phyloP scores from a whole-genome alignment of 805 yeast genomes.

The Suhomyces emberorum region DNA sequence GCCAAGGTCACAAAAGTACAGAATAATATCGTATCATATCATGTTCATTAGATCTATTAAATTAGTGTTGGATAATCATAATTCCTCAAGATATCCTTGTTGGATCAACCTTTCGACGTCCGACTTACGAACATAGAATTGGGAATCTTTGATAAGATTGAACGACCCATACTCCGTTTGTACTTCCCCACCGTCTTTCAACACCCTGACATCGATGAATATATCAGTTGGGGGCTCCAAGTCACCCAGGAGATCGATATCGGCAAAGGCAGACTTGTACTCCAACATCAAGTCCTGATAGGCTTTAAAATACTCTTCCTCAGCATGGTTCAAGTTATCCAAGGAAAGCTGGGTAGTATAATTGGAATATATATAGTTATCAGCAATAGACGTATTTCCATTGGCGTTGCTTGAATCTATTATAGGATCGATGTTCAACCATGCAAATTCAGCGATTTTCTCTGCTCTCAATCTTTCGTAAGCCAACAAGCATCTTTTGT shows the following conservation, averaged over 20 bases:
- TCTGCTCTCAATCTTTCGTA: constrained; percentile 73
- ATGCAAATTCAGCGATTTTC: constrained; percentile 61
- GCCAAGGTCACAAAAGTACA: background rate
- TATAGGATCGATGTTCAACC: constrained; percentile 63
- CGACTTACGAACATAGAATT: constrained; percentile 87
- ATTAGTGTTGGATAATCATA: too few relatives aligned
- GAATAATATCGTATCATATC: too few relatives aligned
- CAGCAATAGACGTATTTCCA: constrained; percentile 3
- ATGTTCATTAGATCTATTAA: too few relatives aligned
- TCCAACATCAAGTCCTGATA: constrained; percentile 71
- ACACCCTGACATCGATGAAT: constrained; percentile 89
- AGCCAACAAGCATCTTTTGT: constrained; percentile 85
- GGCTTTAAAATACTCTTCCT: constrained; percentile 70
- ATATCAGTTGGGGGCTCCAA: constrained; percentile 87
- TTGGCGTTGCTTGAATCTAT: constrained; percentile 13
- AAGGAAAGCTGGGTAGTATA: constrained; percentile 29
- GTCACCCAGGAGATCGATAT: constrained; percentile 84
- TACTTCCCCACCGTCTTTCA: constrained; percentile 93
- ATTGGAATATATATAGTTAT: constrained; percentile 10
- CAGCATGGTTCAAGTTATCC: constrained; percentile 67
- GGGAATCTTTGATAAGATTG: constrained; percentile 88
- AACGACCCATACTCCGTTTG: constrained; percentile 97
- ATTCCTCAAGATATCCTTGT: constrained; percentile 86
- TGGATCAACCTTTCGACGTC: constrained; percentile 93
- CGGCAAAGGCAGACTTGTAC: constrained; percentile 75